Conservation (phyloP, 2,329 filamentous ascomycete genomes). For the Aotearoamyces nothofagi region DNA sequence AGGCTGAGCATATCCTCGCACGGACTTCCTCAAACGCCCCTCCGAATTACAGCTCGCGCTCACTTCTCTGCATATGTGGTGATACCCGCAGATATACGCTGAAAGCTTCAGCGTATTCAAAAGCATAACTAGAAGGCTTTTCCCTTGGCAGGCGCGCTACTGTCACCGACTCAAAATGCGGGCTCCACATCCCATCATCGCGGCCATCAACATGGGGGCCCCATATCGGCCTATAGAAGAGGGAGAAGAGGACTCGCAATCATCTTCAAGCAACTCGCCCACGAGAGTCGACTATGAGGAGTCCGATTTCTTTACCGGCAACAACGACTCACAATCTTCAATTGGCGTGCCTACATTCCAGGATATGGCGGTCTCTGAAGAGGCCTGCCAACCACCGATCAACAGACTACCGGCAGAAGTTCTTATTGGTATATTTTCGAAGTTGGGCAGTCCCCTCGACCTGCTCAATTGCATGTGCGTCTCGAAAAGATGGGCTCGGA, state of each 20-base stretch:
- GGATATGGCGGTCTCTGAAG: constrained; percentile 55
- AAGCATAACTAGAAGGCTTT: too few relatives aligned
- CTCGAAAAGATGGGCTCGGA: constrained; percentile 85
- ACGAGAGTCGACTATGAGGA: constrained; percentile 71
- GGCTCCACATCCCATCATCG: constrained; percentile 11
- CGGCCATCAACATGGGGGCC: constrained; percentile 9
- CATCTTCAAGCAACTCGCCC: constrained; percentile 54
- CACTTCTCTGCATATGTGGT: too few relatives aligned
- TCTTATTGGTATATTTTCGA: constrained; percentile 81
- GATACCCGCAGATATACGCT: too few relatives aligned
- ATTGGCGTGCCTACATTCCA: constrained; percentile 66
- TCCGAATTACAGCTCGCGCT: too few relatives aligned
- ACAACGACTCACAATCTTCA: constrained; percentile 89
- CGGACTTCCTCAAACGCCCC: too few relatives aligned
- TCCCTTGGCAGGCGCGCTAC: neutral
- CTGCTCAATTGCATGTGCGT: constrained; percentile 82
- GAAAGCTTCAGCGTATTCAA: too few relatives aligned
- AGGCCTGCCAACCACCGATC: constrained; percentile 62
- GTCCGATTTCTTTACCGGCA: constrained; percentile 79
- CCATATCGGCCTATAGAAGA: constrained; percentile 16
- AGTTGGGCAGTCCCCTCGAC: constrained; percentile 61
- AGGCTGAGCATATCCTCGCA: too few relatives aligned
- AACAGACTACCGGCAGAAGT: constrained; percentile 84
- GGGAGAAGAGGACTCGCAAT: constrained; percentile 18
- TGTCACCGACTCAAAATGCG: constrained; percentile 8